phyloP scores from a whole-genome alignment of 805 yeast species.

The Hanseniaspora taiwanica region DNA sequence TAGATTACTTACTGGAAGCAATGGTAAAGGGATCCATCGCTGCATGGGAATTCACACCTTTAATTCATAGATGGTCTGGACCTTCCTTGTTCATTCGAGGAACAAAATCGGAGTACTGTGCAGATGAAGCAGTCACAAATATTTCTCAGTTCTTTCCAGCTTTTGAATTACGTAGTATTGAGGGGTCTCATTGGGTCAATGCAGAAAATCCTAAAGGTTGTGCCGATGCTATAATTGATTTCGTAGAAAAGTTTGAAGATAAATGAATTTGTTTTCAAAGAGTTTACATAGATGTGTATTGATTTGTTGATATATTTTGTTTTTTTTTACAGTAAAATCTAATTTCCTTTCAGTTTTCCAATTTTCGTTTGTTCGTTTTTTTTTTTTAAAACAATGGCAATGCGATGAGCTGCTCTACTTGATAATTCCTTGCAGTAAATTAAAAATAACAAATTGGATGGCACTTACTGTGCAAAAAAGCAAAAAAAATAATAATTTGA shows the following conservation, averaged over 20 bases:
- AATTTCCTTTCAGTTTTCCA: too few relatives aligned
- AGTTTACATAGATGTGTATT: too few relatives aligned
- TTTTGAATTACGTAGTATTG: slow-evolving; percentile 59
- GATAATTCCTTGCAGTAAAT: too few relatives aligned
- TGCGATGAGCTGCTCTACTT: too few relatives aligned
- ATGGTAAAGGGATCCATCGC: slow-evolving; percentile 56
- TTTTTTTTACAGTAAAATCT: too few relatives aligned
- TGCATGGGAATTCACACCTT: slow-evolving; percentile 60
- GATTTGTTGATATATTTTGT: too few relatives aligned
- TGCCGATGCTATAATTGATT: slow-evolving; percentile 45
- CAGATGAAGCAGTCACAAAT: slow-evolving; percentile 65
- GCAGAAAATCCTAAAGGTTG: slow-evolving; percentile 77
- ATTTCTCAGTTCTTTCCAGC: slow-evolving; percentile 70
- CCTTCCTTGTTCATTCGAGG: slow-evolving; percentile 79
- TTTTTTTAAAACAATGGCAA: too few relatives aligned
- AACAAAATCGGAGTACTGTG: slow-evolving; percentile 56
- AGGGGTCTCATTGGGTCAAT: slow-evolving; percentile 89
- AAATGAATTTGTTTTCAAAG: too few relatives aligned
- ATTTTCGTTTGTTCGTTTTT: too few relatives aligned
- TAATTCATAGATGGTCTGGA: slow-evolving; percentile 42
- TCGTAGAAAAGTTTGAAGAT: slow-evolving; percentile 36
- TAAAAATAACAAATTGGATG: too few relatives aligned
- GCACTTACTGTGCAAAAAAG: too few relatives aligned
- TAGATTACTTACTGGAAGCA: slow-evolving; percentile 51
- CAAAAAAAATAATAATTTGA: too few relatives aligned